Conservation (phyloP, 2,329 filamentous ascomycete species). For the Aschersonia sp. region DNA sequence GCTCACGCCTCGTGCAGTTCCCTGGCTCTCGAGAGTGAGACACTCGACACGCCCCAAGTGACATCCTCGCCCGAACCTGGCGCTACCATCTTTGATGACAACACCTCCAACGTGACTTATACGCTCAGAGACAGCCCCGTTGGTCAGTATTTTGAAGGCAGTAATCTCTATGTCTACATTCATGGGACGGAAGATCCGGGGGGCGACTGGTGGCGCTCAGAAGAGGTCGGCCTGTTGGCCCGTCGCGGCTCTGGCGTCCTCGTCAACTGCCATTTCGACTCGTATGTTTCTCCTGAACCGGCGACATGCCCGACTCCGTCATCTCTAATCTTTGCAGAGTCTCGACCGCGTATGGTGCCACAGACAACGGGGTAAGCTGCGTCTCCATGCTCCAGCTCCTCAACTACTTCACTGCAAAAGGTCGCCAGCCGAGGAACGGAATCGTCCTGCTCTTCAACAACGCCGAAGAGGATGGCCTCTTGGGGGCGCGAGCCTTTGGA, state of each 20-base stretch:
- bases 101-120: conserved; percentile 63
- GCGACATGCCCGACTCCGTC: background rate
- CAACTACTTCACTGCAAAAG: conserved; percentile 64
- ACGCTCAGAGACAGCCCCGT: conserved; percentile 6
- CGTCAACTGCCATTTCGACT: conserved; percentile 89
- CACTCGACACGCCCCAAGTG: background rate
- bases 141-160: conserved; percentile 77
- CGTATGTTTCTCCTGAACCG: conserved; percentile 21
- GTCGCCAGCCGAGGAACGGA: conserved; percentile 61
- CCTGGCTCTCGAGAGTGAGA: background rate
- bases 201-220: conserved; percentile 56
- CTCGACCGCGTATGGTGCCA: conserved; percentile 81
- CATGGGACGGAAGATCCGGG: conserved; percentile 62
- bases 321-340: conserved; percentile 40
- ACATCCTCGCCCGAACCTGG: conserved; percentile 3
- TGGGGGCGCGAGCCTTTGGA: conserved; percentile 74
- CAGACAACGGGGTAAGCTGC: conserved; percentile 84
- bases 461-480: conserved; percentile 83
- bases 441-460: conserved; percentile 86
- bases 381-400: conserved; percentile 76
- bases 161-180: conserved; percentile 84
- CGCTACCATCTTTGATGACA: conserved; percentile 65
- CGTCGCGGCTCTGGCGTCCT: conserved; percentile 62
- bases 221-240: conserved; percentile 24
- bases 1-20: background rate